phyloP scores from a whole-genome alignment of 2,329 filamentous ascomycete genomes.

The Phyllosticta citribraziliensis region DNA sequence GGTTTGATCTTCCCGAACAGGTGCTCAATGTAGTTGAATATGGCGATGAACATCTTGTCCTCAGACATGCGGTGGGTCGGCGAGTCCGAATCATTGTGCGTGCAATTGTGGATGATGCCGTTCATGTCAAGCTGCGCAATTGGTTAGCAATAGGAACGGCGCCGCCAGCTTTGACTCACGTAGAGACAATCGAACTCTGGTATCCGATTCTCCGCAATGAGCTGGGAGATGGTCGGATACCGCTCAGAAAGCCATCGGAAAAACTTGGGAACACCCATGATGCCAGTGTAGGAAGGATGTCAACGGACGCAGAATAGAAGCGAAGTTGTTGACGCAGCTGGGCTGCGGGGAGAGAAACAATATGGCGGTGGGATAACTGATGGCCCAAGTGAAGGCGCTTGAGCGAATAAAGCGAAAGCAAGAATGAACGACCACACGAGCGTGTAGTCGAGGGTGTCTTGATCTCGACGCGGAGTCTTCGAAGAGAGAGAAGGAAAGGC shows the following conservation, averaged over 20 bases:
- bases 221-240: slow-evolving; percentile 94
- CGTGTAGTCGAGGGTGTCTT: slow-evolving; percentile 10
- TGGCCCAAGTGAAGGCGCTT: background rate
- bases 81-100: slow-evolving; percentile 90
- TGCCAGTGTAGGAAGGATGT: slow-evolving; percentile 15
- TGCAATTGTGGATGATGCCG: slow-evolving; percentile 99
- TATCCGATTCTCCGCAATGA: slow-evolving; percentile 97
- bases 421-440: background rate
- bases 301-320: background rate
- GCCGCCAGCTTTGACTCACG: slow-evolving; percentile 34
- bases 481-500: slow-evolving; percentile 1
- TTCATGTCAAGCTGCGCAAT: slow-evolving; percentile 78
- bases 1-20: slow-evolving; percentile 98
- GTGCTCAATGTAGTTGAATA: slow-evolving; percentile 99
- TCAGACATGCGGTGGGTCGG: slow-evolving; percentile 87
- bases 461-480: slow-evolving; percentile 13
- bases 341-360: background rate
- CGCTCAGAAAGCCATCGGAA: slow-evolving; percentile 99
- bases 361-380: background rate
- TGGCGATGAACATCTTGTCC: slow-evolving; percentile 98
- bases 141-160: background rate
- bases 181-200: slow-evolving; percentile 98
- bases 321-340: background rate
- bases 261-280: slow-evolving; percentile 76
- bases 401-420: background rate